These are phyloP conservation scores for Lupinus albus DNA, from an alignment of 306 rosid genomes.

Conservation along the genomic window DNA sequence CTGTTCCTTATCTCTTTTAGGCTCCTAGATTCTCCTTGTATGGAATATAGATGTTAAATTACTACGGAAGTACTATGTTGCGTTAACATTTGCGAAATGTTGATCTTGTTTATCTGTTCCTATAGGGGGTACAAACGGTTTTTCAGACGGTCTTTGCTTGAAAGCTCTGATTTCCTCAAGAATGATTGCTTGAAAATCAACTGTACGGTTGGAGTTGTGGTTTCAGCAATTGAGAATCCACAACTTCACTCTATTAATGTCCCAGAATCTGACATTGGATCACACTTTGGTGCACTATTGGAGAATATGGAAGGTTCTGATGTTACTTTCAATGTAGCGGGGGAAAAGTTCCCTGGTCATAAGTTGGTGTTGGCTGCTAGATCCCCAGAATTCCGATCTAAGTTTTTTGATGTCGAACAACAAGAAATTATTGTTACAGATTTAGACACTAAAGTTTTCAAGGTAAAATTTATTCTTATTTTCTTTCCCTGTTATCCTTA, in stretches of 20 bases:
- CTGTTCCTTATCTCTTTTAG: neutral
- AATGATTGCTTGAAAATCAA: slow-evolving; percentile 84
- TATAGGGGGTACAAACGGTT: slow-evolving; percentile 91
- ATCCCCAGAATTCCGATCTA: slow-evolving; percentile 61
- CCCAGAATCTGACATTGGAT: slow-evolving; percentile 79
- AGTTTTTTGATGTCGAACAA: slow-evolving; percentile 51
- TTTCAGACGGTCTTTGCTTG: slow-evolving; percentile 71
- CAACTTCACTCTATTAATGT: slow-evolving; percentile 60
- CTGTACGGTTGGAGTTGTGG: slow-evolving; percentile 92
- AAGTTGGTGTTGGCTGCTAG: slow-evolving; percentile 82
- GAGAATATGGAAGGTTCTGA: slow-evolving; percentile 87
- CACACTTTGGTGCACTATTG: slow-evolving; percentile 65
- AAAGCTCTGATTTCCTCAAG: slow-evolving; percentile 71
- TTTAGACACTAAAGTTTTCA: slow-evolving; percentile 80
- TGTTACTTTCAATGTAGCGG: slow-evolving; percentile 66
- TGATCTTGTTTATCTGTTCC: slow-evolving; percentile 28
- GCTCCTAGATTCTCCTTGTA: neutral
- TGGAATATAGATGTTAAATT: slow-evolving; percentile 11
- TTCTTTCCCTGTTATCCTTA: slow-evolving; percentile 8
- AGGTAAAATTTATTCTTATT: slow-evolving; percentile 52
- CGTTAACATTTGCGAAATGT: slow-evolving; percentile 11
- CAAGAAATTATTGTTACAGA: slow-evolving; percentile 57
- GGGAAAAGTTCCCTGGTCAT: slow-evolving; percentile 75
- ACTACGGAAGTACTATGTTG: slow-evolving; percentile 7
- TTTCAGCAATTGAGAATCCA: slow-evolving; percentile 70